Percentiles rank a stretch among this genome's conserved stretches.
These are phyloP conservation scores for Trichopus zeylanicus DNA, from an alignment of 116 monocot species.

Conservation along the genomic window DNA sequence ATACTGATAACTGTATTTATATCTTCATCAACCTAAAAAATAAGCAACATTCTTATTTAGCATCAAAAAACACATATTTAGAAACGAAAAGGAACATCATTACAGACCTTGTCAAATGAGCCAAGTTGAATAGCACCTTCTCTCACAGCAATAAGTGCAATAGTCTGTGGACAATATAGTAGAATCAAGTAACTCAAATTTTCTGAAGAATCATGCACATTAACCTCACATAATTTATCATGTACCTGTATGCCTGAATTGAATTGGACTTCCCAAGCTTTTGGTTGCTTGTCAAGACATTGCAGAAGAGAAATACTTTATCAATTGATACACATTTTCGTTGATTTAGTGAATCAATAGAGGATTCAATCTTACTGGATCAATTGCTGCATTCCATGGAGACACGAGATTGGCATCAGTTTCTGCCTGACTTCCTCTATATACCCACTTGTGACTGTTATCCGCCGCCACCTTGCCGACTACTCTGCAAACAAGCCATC, in stretches of 20 bases:
- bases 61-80: not conserved
- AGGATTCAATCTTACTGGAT: no score
- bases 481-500: not conserved
- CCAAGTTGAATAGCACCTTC: conserved; percentile 77
- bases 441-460: conserved; percentile 73
- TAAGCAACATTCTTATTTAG: not conserved
- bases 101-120: conserved; percentile 35
- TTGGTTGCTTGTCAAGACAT: conserved; percentile 41
- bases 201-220: not conserved
- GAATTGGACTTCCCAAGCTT: conserved; percentile 77
- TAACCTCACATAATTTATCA: not conserved
- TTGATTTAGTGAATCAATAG: no score
- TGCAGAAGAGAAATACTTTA: not conserved
- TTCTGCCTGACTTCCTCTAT: conserved; percentile 37
- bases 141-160: conserved; percentile 62
- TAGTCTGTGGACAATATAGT: conserved; percentile 36
- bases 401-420: conserved; percentile 43
- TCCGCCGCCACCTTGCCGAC: conserved; percentile 71
- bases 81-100: not conserved
- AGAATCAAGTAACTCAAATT: not conserved
- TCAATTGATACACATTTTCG: not conserved
- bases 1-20: not conserved
- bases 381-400: conserved; percentile 48
- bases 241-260: conserved; percentile 60
- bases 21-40: not conserved